Base-by-base conservation (phyloP, 2,329 filamentous ascomycete genomes). In the Graphilbum ipis-grandicollis region DNA sequence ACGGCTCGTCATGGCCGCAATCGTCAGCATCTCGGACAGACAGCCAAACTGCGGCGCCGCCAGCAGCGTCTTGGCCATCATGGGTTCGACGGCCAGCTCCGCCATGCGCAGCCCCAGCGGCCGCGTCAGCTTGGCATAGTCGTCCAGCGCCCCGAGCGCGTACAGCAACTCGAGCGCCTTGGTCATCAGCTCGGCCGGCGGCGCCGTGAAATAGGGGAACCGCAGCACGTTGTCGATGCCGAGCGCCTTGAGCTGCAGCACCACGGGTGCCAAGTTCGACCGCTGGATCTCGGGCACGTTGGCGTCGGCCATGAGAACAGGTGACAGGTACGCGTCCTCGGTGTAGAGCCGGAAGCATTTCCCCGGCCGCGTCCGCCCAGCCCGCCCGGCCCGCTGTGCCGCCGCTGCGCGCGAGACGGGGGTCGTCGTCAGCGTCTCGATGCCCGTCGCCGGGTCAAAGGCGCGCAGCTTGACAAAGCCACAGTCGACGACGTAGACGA, bases 291-390 rank as follows among this genome's bases (percentile, higher is more conserved):
- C 90, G 0, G 90, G 90, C 2, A 83, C 63, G 9, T 82, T 93
- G 21, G 75, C 66, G 41, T 81, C 75, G 1, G 74, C 66, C 5
- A 98, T 62, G 3, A n/a, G n/a, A n/a, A n/a, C n/a, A n/a, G 56
- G 52, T 14, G 19, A 14, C 26, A 69, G 59, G 51, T 75, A 92
- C 2, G 68, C 65, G 17, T 72, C 59, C 57, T 94, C 82, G 0
- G 85, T 92, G 54, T 92, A 98, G 0, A 98, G 66, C 12, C 88
- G 73, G 51, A 86, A 96, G 54, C 90, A 98, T 57, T 96, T 98
- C 2, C 90, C 90, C 0, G 88, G 74, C 46, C 72, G 80, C 1
- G 85, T 93, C 41, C 90, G 75, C 1, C 90, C 90, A 3, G 90
- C 88, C 51, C 90, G 73, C 9, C 90, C 90, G 2, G 86, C 81